These are phyloP conservation scores for Musa schizocarpa DNA, from an alignment of 176 grass and related monocot species.

Conservation along the genomic window DNA sequence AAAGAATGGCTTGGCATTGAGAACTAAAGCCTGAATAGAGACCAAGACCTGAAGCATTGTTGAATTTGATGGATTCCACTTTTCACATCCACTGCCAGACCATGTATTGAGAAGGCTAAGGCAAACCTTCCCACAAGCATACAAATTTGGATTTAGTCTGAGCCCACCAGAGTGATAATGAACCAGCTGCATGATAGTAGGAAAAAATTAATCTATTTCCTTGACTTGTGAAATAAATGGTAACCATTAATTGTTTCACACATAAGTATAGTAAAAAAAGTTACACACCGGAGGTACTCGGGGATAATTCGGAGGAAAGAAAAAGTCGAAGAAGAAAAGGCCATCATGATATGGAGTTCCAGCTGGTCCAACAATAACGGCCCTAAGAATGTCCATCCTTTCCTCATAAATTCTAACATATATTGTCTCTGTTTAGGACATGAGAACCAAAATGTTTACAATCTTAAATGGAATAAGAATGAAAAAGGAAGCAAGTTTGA, in stretches of 20 bases:
- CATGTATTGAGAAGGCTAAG: slow-evolving; percentile 83
- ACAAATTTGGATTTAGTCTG: slow-evolving; percentile 62
- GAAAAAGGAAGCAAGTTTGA: background rate
- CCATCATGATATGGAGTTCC: slow-evolving; percentile 82
- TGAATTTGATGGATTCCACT: slow-evolving; percentile 57
- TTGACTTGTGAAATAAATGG: background rate
- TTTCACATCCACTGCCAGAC: slow-evolving; percentile 57
- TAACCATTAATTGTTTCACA: background rate
- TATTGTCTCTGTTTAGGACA: slow-evolving; percentile 32
- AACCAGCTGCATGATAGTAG: slow-evolving; percentile 38
- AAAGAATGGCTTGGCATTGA: slow-evolving; percentile 64
- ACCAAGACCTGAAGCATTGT: slow-evolving; percentile 65
- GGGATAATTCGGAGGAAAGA: slow-evolving; percentile 51
- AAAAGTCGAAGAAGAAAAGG: slow-evolving; percentile 61
- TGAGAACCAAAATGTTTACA: background rate
- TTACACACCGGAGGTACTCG: slow-evolving; percentile 42
- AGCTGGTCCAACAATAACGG: slow-evolving; percentile 49
- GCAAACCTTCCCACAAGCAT: slow-evolving; percentile 62
- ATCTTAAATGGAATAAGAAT: slow-evolving; percentile 1
- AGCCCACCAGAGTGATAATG: slow-evolving; percentile 71
- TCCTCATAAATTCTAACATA: slow-evolving; percentile 62
- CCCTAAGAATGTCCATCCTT: slow-evolving; percentile 61
- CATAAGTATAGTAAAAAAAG: background rate
- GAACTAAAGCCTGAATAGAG: slow-evolving; percentile 65
- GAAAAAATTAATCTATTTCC: background rate